These are phyloP conservation scores for Musa beccarii DNA, from an alignment of 176 grass and related monocot genomes.

Conservation along the genomic window DNA sequence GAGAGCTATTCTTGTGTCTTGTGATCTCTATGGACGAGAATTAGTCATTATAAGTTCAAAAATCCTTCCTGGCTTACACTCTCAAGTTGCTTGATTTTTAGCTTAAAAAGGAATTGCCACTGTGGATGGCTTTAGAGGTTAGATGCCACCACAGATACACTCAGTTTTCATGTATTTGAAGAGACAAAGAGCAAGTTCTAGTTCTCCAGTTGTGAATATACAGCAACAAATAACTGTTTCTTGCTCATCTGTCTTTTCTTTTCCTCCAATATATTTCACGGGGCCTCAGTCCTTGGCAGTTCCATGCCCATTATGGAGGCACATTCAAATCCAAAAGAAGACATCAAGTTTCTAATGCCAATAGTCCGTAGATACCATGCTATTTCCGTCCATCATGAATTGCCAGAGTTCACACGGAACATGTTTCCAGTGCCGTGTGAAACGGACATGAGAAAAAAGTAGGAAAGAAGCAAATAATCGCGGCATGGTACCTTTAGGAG, in stretches of 20 bases:
- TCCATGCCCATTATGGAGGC: neutral
- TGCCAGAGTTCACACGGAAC: neutral
- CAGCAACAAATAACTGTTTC: neutral
- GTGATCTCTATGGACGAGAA: neutral
- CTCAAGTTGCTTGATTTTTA: too few relatives aligned
- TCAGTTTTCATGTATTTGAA: neutral
- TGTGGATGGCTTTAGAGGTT: neutral
- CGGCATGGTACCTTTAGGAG: conserved; percentile 28
- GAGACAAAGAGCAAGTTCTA: neutral
- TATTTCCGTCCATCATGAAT: neutral
- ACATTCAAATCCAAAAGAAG: neutral
- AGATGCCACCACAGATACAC: neutral
- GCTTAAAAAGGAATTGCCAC: too few relatives aligned
- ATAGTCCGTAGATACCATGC: neutral
- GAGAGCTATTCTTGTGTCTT: neutral
- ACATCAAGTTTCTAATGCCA: neutral
- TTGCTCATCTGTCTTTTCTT: neutral
- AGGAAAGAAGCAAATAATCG: neutral
- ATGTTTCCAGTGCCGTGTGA: neutral
- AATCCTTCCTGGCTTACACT: too few relatives aligned
- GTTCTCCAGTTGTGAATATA: too few relatives aligned
- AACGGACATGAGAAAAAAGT: neutral
- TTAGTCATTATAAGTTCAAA: neutral
- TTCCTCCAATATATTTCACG: neutral
- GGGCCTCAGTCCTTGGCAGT: neutral